A percentile compares a stretch with the other conserved stretches of the same genome.
phyloP scores from a whole-genome alignment of 306 rosid genomes.

The Medicago lupulina region DNA sequence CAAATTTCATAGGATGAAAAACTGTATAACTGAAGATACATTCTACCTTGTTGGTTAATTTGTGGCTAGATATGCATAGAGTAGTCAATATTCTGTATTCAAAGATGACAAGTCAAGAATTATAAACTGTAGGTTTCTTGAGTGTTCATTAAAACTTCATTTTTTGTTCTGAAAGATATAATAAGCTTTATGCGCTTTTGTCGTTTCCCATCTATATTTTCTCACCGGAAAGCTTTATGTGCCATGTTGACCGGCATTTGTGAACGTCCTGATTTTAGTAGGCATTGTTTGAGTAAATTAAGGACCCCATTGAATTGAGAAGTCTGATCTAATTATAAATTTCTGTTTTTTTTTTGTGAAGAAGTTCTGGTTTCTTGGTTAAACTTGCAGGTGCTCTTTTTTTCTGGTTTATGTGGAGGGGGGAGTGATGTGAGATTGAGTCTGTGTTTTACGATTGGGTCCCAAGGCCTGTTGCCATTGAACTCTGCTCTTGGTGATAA shows the following conservation, averaged over 20 bases:
- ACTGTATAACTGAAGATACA: constrained; percentile 19
- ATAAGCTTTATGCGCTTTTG: constrained; percentile 1
- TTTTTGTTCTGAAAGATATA: neutral
- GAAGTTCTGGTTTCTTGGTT: neutral
- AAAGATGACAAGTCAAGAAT: neutral
- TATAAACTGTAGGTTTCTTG: constrained; percentile 5
- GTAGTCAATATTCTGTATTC: constrained; percentile 20
- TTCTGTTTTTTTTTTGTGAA: neutral
- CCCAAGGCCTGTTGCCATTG: neutral
- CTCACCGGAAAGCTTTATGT: constrained; percentile 11
- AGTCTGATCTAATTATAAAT: neutral
- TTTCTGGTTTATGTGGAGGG: constrained; percentile 8
- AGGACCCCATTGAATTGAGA: neutral
- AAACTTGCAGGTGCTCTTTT: neutral
- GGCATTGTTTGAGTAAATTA: constrained; percentile 5
- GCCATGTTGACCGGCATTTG: neutral
- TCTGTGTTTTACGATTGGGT: constrained; percentile 23
- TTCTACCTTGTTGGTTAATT: neutral
- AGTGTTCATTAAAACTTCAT: neutral
- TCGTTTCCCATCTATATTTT: constrained; percentile 17
- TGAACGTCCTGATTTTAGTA: neutral
- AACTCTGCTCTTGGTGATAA: constrained; percentile 17
- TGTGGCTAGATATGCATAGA: constrained; percentile 21
- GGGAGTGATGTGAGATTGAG: constrained; percentile 1
- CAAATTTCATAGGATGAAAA: constrained; percentile 11